phyloP scores from a whole-genome alignment of 805 yeast species.

The Ogataea nakhonphanomensis region DNA sequence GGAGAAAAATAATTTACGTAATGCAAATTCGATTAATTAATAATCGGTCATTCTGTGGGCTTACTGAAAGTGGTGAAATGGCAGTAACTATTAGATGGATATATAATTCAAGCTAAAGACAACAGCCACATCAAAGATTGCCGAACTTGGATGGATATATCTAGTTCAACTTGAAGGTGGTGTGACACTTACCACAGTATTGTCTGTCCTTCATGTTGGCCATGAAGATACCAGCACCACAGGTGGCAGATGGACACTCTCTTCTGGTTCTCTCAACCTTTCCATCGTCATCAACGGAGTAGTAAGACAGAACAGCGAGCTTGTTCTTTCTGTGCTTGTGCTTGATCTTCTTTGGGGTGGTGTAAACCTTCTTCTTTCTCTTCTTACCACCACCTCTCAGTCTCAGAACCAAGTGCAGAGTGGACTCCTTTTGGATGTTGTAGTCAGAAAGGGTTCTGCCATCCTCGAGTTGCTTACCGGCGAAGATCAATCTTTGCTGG shows the following conservation, averaged over 20 bases:
- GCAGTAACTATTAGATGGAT: not conserved
- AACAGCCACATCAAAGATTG: too few relatives aligned
- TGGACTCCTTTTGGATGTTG: slow-evolving; percentile 99
- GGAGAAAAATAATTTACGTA: slow-evolving; percentile 5
- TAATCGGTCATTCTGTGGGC: not conserved
- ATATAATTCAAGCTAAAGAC: too few relatives aligned
- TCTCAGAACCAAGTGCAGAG: slow-evolving; percentile 93
- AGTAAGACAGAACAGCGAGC: slow-evolving; percentile 98
- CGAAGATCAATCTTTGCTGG: slow-evolving; percentile 99
- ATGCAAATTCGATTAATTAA: not conserved
- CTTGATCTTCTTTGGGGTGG: slow-evolving; percentile 99
- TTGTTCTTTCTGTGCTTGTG: slow-evolving; percentile 99
- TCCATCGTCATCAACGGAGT: slow-evolving; percentile 98
- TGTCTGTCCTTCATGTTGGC: slow-evolving; percentile 98
- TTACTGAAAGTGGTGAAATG: not conserved
- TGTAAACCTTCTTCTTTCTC: slow-evolving; percentile 99
- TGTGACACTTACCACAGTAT: slow-evolving; percentile 99
- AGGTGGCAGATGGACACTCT: slow-evolving; percentile 88
- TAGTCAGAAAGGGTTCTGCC: slow-evolving; percentile 98
- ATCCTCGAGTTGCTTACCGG: slow-evolving; percentile 99
- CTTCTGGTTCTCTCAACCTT: slow-evolving; percentile 98
- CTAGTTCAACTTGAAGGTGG: slow-evolving; percentile 65
- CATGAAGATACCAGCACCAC: slow-evolving; percentile 99
- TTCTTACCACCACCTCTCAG: slow-evolving; percentile 98
- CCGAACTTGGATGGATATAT: not conserved